Evolutionary conservation across 305 asterid species (phyloP).

Genomic region (Solanum aculeatissimum): DNA sequence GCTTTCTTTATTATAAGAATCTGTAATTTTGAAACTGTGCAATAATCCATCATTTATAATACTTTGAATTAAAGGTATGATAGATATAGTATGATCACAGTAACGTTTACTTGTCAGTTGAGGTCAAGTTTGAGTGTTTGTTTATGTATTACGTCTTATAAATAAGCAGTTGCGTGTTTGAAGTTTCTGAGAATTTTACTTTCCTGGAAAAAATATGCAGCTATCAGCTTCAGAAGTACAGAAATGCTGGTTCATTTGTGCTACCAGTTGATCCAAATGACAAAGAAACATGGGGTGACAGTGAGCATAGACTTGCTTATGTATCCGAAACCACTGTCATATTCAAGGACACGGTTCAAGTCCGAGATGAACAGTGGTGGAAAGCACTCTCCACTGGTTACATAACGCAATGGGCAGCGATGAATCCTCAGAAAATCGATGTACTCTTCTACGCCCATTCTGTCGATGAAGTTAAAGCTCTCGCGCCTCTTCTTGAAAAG

Average conservation of each 20-base stretch:
- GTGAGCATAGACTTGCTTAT: conserved; percentile 86
- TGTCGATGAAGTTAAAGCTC: conserved; percentile 47
- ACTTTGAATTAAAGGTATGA: background rate
- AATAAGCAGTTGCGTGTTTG: background rate
- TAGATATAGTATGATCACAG: background rate
- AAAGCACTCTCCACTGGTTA: conserved; percentile 83
- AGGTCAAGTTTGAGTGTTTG: background rate
- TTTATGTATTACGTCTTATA: background rate
- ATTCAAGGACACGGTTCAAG: conserved; percentile 80
- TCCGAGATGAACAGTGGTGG: conserved; percentile 97
- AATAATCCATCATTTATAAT: too few species aligned
- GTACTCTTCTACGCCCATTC: conserved; percentile 88
- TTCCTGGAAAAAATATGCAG: conserved; percentile 21
- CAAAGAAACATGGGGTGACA: conserved; percentile 96
- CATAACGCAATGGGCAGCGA: conserved; percentile 86
- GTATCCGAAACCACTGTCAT: conserved; percentile 91
- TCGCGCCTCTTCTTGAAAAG: conserved; percentile 68
- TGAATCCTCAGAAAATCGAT: conserved; percentile 83
- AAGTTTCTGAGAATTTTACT: background rate
- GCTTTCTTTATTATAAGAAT: too few species aligned
- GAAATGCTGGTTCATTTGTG: conserved; percentile 82
- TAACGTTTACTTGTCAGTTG: background rate
- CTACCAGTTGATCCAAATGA: conserved; percentile 72
- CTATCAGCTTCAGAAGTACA: conserved; percentile 88
- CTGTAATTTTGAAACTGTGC: too few species aligned